phyloP scores from a whole-genome alignment of 495 filamentous ascomycete genomes.

The Penicillium canescens region DNA sequence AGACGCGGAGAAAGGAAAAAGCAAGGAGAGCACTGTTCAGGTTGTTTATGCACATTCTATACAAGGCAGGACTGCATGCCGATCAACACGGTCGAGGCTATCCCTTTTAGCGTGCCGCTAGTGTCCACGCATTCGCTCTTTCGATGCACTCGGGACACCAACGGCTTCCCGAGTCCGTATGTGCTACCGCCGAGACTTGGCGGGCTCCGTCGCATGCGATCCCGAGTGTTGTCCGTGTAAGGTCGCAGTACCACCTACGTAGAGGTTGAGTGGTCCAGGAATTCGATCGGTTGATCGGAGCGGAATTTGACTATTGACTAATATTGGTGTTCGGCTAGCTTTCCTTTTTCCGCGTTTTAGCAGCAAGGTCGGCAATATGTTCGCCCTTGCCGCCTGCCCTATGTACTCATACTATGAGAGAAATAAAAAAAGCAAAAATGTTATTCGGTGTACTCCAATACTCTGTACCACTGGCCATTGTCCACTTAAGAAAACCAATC shows the following conservation, averaged over 20 bases:
- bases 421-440: too few relatives aligned
- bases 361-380: too few relatives aligned
- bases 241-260: not conserved
- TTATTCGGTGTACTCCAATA: too few relatives aligned
- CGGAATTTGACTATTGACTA: too few relatives aligned
- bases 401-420: too few relatives aligned
- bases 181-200: conserved; percentile 2
- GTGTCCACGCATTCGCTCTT: not conserved
- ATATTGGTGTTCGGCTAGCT: too few relatives aligned
- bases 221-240: not conserved
- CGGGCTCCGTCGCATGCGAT: conserved; percentile 1
- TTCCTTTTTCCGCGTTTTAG: too few relatives aligned
- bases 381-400: too few relatives aligned
- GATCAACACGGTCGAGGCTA: not conserved
- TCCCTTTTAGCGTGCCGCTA: conserved; percentile 3
- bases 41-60: conserved; percentile 2
- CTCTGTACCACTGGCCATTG: too few relatives aligned
- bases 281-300: too few relatives aligned
- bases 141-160: conserved; percentile 10
- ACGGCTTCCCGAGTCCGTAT: conserved; percentile 23
- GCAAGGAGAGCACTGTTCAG: conserved; percentile 4
- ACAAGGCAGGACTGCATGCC: not conserved
- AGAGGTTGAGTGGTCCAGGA: too few relatives aligned
- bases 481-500: not conserved
- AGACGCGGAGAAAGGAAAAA: not conserved